Percentiles rank a stretch among this genome's conserved stretches.
Conservation (phyloP, 2,329 filamentous ascomycete species). For the Delphinella strobiligena region DNA sequence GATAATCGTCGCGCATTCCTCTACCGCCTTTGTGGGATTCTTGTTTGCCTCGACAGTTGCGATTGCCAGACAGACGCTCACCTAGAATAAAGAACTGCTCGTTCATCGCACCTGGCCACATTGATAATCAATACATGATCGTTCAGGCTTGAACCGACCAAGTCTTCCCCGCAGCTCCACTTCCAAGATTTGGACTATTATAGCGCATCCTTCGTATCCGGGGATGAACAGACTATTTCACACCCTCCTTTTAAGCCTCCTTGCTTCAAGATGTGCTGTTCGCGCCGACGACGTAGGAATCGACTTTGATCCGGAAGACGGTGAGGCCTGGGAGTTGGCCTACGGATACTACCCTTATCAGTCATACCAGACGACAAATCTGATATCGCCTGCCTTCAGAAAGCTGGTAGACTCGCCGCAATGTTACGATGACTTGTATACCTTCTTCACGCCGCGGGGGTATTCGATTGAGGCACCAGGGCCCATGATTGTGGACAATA, state of each 20-base stretch:
- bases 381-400: conserved; percentile 8
- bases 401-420: conserved; percentile 3
- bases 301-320: conserved; percentile 6
- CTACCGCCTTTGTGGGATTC: neutral
- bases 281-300: conserved; percentile 5
- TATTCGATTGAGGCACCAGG: conserved; percentile 18
- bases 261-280: neutral
- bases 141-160: too few species aligned
- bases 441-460: conserved; percentile 21
- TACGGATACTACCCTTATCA: conserved; percentile 9
- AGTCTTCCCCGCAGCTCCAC: neutral
- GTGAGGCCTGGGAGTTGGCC: conserved; percentile 8
- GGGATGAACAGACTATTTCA: conserved; percentile 1
- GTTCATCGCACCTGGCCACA: too few species aligned
- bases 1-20: neutral
- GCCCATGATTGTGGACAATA: conserved; percentile 21
- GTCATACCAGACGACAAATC: conserved; percentile 7
- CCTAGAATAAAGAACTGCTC: too few species aligned
- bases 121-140: too few species aligned
- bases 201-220: neutral
- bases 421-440: conserved; percentile 7
- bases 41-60: neutral
- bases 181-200: neutral
- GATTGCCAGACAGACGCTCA: neutral
- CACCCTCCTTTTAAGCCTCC: neutral